These are phyloP conservation scores for Lasiodiplodia sp. DNA, from an alignment of 2,329 filamentous ascomycete species.

Conservation along the genomic window DNA sequence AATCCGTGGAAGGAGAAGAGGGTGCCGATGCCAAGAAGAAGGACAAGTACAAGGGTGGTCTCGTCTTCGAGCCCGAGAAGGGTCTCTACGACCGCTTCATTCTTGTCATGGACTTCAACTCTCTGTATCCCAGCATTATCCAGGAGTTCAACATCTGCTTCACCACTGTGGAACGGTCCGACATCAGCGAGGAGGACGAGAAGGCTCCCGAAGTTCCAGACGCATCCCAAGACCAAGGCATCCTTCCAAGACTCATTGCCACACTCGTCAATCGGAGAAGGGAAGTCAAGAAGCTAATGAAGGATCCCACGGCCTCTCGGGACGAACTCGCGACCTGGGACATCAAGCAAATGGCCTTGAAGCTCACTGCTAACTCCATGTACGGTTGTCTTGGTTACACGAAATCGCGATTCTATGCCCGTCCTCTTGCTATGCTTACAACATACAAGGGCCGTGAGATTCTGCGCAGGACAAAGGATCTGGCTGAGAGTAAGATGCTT, in stretches of 20 bases:
- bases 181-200: constrained; percentile 82
- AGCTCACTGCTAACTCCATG: constrained; percentile 99
- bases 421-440: constrained; percentile 92
- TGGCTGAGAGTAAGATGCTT: constrained; percentile 88
- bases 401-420: constrained; percentile 95
- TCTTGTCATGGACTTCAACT: constrained; percentile 99
- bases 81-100: constrained; percentile 98
- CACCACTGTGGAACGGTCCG: constrained; percentile 86
- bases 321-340: constrained; percentile 96
- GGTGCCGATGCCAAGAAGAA: constrained; percentile 87
- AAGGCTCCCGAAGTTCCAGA: constrained; percentile 85
- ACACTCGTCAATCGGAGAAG: constrained; percentile 88
- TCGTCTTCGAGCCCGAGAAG: constrained; percentile 97
- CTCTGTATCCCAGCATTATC: constrained; percentile 96
- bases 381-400: constrained; percentile 98
- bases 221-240: constrained; percentile 76
- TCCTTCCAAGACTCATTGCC: constrained; percentile 88
- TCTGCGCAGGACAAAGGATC: constrained; percentile 91
- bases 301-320: constrained; percentile 82
- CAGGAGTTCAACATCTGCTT: constrained; percentile 99
- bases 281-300: constrained; percentile 97
- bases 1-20: constrained; percentile 73
- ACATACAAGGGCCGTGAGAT: constrained; percentile 98
- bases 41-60: constrained; percentile 98
- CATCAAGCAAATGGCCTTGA: constrained; percentile 95